Conservation (phyloP, 1,284 basidiomycete species). For the Sporisorium graminicola region DNA sequence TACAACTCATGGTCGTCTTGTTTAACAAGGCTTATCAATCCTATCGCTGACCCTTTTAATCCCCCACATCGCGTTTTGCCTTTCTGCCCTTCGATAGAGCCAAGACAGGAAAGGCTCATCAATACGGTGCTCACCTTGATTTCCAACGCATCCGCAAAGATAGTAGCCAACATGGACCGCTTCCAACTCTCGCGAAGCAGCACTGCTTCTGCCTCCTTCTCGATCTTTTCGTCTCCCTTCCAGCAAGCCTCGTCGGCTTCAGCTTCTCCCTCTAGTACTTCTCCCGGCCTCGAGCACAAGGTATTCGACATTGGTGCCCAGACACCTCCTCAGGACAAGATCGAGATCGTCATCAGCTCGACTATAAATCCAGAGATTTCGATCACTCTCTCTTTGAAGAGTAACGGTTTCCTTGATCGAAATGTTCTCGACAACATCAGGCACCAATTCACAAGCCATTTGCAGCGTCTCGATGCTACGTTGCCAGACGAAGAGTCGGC, state of each 20-base stretch:
- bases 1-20: too few relatives aligned
- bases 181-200: slow-evolving; percentile 7
- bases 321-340: neutral
- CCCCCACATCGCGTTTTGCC: too few relatives aligned
- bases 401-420: neutral
- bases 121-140: too few relatives aligned
- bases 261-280: slow-evolving; percentile 4
- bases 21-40: too few relatives aligned
- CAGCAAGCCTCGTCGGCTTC: neutral
- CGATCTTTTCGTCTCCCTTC: neutral
- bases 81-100: too few relatives aligned
- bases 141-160: too few relatives aligned
- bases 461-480: slow-evolving; percentile 16
- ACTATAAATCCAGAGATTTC: neutral
- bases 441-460: neutral
- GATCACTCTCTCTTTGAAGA: neutral
- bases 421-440: neutral
- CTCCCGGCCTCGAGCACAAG: slow-evolving; percentile 4
- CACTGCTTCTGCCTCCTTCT: neutral
- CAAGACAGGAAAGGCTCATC: too few relatives aligned
- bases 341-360: slow-evolving; percentile 1
- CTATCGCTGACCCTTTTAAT: too few relatives aligned
- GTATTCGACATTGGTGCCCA: neutral
- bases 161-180: neutral
- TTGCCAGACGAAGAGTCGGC: slow-evolving; percentile 7